Base-by-base conservation (phyloP, 441 rosid species). In the Erodium texanum region DNA sequence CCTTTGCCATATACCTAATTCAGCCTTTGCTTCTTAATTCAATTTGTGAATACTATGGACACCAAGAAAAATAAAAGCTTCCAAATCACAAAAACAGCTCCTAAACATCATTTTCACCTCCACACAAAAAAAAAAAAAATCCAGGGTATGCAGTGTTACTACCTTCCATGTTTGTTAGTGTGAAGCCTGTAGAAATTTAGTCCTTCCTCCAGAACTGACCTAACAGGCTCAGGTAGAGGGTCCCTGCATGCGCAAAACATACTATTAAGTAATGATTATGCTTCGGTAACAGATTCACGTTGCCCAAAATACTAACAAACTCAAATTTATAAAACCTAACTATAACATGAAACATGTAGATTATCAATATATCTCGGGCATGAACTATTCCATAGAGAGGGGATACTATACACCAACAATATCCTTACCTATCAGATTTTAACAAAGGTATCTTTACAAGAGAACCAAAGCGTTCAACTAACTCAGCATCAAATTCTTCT, bases 381-480 rank as follows among this genome's bases (percentile, higher is more conserved):
- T 61, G 24, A 15, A 24, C 14, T 38, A 38, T 7, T 38, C 43
- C 43, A 38, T 8, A 38, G 43, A 38, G 7, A 61, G 64, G 18
- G 15, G 64, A 61, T 61, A 61, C 4, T 61, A 61, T 61, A 61
- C 64, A 61, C 64, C 1, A 16, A 23, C 27, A 62, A 52, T 64
- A 56, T 34, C 22, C 74, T 69, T 80, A 91, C 99, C 98, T 85
- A 61, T 88, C 92, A 54, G 89, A 75, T 81, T 82, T 86, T 77
- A 94, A 81, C 79, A 94, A 81, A 64, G 98, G 96, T 89, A 92
- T 89, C 84, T 94, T 89, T 75, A 92, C 85, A 68, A 89, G 83
- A 71, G 92, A 84, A 38, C 98, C 94, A 66, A 94, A 94, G 36
- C 99, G 90, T 71, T 92, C 97, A 72, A 89, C 71, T 70, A 92